These are phyloP conservation scores for Xylaria flabelliformis DNA, from an alignment of 495 filamentous ascomycete genomes.

Conservation along the genomic window DNA sequence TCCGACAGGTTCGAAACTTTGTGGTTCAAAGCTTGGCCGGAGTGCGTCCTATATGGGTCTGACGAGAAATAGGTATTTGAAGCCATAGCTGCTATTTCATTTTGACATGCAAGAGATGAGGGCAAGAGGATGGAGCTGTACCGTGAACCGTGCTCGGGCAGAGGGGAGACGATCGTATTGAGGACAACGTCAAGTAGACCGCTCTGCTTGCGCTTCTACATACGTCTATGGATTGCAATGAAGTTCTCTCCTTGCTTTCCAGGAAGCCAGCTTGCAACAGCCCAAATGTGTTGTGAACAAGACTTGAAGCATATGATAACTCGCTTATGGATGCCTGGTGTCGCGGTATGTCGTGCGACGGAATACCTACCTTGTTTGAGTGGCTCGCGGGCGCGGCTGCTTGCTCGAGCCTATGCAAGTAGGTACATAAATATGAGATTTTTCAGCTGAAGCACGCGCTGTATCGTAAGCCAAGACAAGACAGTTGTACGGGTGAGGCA, in stretches of 20 bases:
- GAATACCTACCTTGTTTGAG: too few species aligned
- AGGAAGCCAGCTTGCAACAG: neutral
- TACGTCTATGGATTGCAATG: neutral
- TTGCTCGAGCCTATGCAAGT: too few species aligned
- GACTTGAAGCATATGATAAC: neutral
- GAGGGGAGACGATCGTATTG: neutral
- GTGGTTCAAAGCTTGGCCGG: constrained; percentile 43
- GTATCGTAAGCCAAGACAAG: neutral
- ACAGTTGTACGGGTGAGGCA: neutral
- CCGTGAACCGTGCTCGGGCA: neutral
- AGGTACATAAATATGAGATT: too few species aligned
- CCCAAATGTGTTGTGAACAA: neutral
- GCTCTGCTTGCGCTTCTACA: neutral
- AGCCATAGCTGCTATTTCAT: constrained; percentile 32
- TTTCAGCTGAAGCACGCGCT: constrained; percentile 11
- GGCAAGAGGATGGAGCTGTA: neutral
- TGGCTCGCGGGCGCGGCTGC: too few species aligned
- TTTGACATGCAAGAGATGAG: neutral
- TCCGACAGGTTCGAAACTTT: constrained; percentile 55
- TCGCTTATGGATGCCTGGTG: neutral
- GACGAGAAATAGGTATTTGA: constrained; percentile 31
- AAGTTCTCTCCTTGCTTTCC: neutral
- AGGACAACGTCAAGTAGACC: neutral
- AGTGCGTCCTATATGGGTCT: constrained; percentile 30
- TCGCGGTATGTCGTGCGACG: constrained; percentile 5